Evolutionary conservation across 768 basidiomycete genomes (phyloP).

Genomic region (Boletus rex-veris): DNA sequence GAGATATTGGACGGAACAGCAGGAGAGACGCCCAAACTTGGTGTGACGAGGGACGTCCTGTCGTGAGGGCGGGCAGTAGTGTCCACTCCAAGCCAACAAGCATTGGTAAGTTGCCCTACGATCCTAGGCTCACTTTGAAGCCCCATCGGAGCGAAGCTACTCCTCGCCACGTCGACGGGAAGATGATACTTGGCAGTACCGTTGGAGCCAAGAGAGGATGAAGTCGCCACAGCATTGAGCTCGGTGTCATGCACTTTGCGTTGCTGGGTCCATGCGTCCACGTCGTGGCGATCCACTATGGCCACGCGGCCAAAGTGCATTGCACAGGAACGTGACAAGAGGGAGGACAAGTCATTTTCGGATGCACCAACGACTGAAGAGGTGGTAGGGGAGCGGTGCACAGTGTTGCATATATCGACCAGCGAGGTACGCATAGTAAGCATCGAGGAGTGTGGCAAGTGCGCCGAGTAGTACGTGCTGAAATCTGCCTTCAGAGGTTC

Average conservation of each 20-base stretch:
- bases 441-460: constrained; percentile 8
- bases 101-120: background rate
- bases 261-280: constrained; percentile 19
- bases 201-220: constrained; percentile 12
- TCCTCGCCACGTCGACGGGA: background rate
- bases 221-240: constrained; percentile 5
- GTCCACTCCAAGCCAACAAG: background rate
- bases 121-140: background rate
- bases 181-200: background rate
- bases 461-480: constrained; percentile 6
- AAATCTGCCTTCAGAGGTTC: constrained; percentile 1
- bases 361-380: background rate
- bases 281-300: constrained; percentile 24
- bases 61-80: background rate
- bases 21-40: background rate
- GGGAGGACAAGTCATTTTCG: background rate
- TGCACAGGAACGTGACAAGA: constrained; percentile 8
- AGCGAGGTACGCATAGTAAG: constrained; percentile 4
- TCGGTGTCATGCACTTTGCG: constrained; percentile 7
- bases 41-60: constrained; percentile 3
- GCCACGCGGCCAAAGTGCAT: constrained; percentile 21
- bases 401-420: constrained; percentile 7
- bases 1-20: background rate
- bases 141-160: constrained; percentile 4
- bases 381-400: background rate